These are phyloP conservation scores for Symbiodinium natans DNA, from an alignment of 73 alveolate genomes.

Conservation along the genomic window DNA sequence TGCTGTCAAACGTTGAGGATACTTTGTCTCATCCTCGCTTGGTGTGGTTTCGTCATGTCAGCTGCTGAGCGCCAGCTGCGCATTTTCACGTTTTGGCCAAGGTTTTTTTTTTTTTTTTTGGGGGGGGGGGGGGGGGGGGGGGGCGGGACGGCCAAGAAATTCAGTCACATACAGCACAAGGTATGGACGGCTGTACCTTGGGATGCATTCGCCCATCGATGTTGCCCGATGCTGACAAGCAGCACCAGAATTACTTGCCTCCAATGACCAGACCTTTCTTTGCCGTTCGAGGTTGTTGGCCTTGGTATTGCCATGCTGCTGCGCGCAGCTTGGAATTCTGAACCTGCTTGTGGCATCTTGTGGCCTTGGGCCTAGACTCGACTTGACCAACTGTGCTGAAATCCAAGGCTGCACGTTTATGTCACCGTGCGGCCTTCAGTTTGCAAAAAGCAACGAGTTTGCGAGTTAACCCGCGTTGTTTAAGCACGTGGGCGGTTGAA, in stretches of 20 bases:
- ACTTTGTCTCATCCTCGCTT: background rate
- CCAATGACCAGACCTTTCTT: too few species aligned
- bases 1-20: background rate
- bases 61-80: background rate
- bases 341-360: too few species aligned
- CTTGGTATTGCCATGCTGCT: constrained; percentile 17
- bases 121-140: constrained; percentile 37
- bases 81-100: too few species aligned
- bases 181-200: constrained; percentile 67
- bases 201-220: constrained; percentile 83
- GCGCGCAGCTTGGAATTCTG: background rate
- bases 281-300: constrained; percentile 32
- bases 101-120: too few species aligned
- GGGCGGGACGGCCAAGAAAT: constrained; percentile 67
- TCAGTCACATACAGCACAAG: background rate
- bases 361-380: background rate
- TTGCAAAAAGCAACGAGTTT: too few species aligned
- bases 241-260: background rate
- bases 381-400: too few species aligned
- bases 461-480: too few species aligned
- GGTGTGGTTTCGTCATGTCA: background rate
- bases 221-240: background rate
- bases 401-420: constrained; percentile 49
- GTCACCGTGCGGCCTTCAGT: background rate
- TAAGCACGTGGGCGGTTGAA: too few species aligned